Conservation (phyloP, 2,329 filamentous ascomycete genomes). For the Diaporthe longicolla region DNA sequence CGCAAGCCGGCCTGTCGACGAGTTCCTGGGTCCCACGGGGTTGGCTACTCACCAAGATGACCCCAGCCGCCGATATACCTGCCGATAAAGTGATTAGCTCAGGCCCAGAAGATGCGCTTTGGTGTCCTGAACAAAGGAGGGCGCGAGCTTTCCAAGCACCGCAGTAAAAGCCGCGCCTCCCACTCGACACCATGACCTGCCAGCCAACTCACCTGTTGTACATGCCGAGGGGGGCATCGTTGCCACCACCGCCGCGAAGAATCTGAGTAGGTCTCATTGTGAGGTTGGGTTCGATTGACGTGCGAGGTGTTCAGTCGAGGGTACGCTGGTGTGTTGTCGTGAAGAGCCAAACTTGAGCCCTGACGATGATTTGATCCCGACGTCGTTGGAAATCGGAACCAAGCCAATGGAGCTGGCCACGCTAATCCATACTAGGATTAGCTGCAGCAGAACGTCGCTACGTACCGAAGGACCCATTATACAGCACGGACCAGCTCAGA, state of each 20-base stretch:
- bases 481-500: conserved; percentile 36
- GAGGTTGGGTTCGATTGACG: conserved; percentile 48
- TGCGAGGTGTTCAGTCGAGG: conserved; percentile 50
- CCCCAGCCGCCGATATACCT: conserved; percentile 85
- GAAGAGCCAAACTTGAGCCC: conserved; percentile 12
- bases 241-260: conserved; percentile 57
- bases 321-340: conserved; percentile 31
- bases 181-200: neutral
- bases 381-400: conserved; percentile 46
- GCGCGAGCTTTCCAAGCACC: neutral
- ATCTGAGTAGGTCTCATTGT: conserved; percentile 64
- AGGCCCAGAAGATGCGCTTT: neutral
- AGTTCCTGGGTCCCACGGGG: neutral
- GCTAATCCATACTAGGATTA: conserved; percentile 18
- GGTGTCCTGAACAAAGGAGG: neutral
- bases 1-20: neutral
- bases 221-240: conserved; percentile 57
- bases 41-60: conserved; percentile 74
- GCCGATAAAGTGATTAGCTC: conserved; percentile 48
- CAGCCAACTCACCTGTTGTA: conserved; percentile 60
- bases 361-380: conserved; percentile 41
- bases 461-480: neutral
- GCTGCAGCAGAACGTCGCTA: neutral
- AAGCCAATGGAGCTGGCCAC: conserved; percentile 35
- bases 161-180: conserved; percentile 29